Conservation (phyloP, 169 alveolate species). For the Plasmodium ovale region DNA sequence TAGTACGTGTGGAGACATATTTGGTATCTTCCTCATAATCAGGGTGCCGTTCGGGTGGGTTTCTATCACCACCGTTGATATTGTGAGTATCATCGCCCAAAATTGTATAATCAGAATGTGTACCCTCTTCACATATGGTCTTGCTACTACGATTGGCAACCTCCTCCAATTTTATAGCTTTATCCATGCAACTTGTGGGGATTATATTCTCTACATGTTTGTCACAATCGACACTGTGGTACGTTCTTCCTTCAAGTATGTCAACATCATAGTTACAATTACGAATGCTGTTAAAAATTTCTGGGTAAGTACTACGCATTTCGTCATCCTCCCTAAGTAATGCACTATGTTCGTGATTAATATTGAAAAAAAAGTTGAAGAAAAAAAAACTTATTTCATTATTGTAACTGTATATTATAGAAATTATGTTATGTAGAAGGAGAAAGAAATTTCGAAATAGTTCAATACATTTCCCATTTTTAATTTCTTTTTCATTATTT, state of each 20-base stretch:
- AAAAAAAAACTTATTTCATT: slow-evolving; percentile 42
- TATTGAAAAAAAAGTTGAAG: slow-evolving; percentile 52
- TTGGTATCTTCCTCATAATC: too few relatives aligned
- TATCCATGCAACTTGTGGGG: background rate
- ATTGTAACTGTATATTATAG: slow-evolving; percentile 66
- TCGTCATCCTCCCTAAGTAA: background rate
- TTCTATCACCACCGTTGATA: too few relatives aligned
- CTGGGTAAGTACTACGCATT: background rate
- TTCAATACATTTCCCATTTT: slow-evolving; percentile 27
- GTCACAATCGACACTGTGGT: background rate
- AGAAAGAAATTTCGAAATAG: slow-evolving; percentile 50
- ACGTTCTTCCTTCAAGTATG: background rate
- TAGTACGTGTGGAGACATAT: too few relatives aligned
- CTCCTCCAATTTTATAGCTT: too few relatives aligned
- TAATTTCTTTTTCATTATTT: background rate
- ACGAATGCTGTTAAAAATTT: background rate
- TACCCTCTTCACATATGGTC: too few relatives aligned
- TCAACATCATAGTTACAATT: background rate
- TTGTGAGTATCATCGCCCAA: too few relatives aligned
- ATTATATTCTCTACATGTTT: background rate
- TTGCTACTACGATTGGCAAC: too few relatives aligned
- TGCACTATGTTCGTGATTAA: slow-evolving; percentile 18
- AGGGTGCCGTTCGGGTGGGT: too few relatives aligned
- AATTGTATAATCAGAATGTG: too few relatives aligned
- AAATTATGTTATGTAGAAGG: slow-evolving; percentile 54